Percentiles rank a stretch among this genome's conserved stretches.
These are phyloP conservation scores for Marchantia polymorpha DNA, from an alignment of 225 moss, liverwort and hornwort genomes.

Conservation along the genomic window DNA sequence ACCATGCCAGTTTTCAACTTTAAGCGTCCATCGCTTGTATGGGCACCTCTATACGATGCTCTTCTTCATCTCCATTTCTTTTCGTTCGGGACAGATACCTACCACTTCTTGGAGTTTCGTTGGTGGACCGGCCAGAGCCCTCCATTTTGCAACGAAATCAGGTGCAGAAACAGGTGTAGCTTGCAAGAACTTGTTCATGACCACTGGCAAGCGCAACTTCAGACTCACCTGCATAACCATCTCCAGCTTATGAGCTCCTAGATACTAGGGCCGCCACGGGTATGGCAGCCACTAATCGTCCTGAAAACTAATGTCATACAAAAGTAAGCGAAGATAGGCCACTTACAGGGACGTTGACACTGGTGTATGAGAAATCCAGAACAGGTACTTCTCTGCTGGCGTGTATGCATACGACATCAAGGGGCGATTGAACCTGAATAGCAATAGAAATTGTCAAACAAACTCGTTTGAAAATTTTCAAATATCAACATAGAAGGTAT, in stretches of 20 bases:
- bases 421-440: slow-evolving; percentile 78
- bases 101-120: slow-evolving; percentile 99
- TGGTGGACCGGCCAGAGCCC: slow-evolving; percentile 77
- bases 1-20: background rate
- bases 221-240: slow-evolving; percentile 61
- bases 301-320: background rate
- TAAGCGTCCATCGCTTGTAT: too few species aligned
- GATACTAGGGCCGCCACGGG: background rate
- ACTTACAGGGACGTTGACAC: slow-evolving; percentile 51
- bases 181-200: slow-evolving; percentile 85
- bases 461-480: background rate
- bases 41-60: background rate
- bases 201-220: slow-evolving; percentile 68
- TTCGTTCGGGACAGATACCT: slow-evolving; percentile 6
- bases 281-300: too few species aligned
- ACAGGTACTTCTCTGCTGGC: slow-evolving; percentile 93
- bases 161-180: slow-evolving; percentile 65
- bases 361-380: slow-evolving; percentile 73
- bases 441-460: background rate
- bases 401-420: slow-evolving; percentile 75
- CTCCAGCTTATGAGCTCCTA: background rate
- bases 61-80: background rate
- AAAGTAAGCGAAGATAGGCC: background rate
- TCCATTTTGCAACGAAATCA: slow-evolving; percentile 89
- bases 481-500: background rate